Evolutionary conservation across 768 basidiomycete species (phyloP).

Genomic region (Boletus sp.): DNA sequence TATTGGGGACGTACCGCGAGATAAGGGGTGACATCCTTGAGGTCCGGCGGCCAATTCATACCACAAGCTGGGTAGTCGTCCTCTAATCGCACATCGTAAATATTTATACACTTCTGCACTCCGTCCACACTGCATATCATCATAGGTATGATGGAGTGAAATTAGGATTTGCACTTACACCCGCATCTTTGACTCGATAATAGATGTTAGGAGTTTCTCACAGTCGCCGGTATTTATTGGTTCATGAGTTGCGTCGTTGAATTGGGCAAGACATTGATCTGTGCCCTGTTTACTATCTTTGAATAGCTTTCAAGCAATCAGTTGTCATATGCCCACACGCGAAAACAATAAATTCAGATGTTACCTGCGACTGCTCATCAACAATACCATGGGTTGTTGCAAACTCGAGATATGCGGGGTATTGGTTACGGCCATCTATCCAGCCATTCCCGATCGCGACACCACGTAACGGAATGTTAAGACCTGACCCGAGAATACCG

Average conservation of each 20-base stretch:
- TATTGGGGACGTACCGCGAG: slow-evolving; percentile 59
- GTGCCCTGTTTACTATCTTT: slow-evolving; percentile 53
- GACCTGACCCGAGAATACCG: slow-evolving; percentile 60
- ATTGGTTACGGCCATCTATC: slow-evolving; percentile 89
- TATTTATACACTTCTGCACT: slow-evolving; percentile 77
- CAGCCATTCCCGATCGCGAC: slow-evolving; percentile 96
- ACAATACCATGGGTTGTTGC: slow-evolving; percentile 76
- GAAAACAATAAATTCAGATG: slow-evolving; percentile 13
- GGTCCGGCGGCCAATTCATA: slow-evolving; percentile 96
- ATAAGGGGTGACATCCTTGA: slow-evolving; percentile 69
- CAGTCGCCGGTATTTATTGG: slow-evolving; percentile 58
- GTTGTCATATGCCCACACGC: not conserved
- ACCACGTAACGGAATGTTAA: slow-evolving; percentile 67
- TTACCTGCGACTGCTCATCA: slow-evolving; percentile 65
- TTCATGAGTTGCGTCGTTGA: slow-evolving; percentile 43
- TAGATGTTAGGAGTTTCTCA: slow-evolving; percentile 51
- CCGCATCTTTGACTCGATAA: slow-evolving; percentile 27
- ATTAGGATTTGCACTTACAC: slow-evolving; percentile 16
- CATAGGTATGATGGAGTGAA: not conserved
- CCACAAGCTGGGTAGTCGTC: slow-evolving; percentile 87
- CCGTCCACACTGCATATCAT: slow-evolving; percentile 56
- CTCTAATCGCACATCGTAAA: slow-evolving; percentile 91
- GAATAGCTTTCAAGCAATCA: slow-evolving; percentile 46
- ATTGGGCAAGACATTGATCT: slow-evolving; percentile 53
- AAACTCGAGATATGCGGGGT: slow-evolving; percentile 86